Evolutionary conservation across 768 basidiomycete species (phyloP).

Genomic region (Dacryopinax primogenitus): DNA sequence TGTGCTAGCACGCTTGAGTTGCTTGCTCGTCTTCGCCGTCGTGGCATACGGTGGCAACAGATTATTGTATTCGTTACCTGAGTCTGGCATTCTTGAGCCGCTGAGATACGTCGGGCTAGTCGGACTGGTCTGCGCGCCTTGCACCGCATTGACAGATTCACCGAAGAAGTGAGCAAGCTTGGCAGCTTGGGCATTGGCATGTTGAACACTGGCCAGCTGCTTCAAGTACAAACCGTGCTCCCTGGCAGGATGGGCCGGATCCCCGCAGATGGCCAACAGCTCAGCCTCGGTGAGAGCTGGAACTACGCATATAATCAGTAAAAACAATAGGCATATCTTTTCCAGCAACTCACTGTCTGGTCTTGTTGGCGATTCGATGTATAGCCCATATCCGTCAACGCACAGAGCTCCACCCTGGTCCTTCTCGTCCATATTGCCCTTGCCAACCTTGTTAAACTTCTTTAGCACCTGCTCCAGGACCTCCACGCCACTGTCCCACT

Average conservation of each 20-base stretch:
- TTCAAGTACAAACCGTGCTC: constrained; percentile 70
- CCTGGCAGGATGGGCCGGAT: constrained; percentile 62
- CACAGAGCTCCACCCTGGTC: constrained; percentile 50
- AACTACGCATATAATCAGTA: constrained; percentile 10
- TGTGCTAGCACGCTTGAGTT: constrained; percentile 82
- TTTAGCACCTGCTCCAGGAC: constrained; percentile 77
- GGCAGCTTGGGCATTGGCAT: constrained; percentile 25
- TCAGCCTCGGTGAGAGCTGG: constrained; percentile 63
- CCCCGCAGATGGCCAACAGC: constrained; percentile 67
- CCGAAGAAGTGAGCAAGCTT: constrained; percentile 40
- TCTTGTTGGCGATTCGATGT: constrained; percentile 36
- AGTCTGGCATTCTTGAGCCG: constrained; percentile 10
- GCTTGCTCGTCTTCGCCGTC: constrained; percentile 28
- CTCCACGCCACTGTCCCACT: constrained; percentile 70
- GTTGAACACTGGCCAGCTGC: constrained; percentile 32
- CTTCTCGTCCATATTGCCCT: constrained; percentile 16
- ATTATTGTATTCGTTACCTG: constrained; percentile 29
- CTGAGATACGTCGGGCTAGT: constrained; percentile 30
- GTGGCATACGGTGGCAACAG: constrained; percentile 11
- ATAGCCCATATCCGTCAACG: constrained; percentile 85
- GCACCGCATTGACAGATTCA: constrained; percentile 25
- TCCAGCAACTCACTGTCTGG: constrained; percentile 35
- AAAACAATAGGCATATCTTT: not conserved
- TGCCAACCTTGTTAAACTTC: constrained; percentile 60
- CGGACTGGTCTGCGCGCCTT: constrained; percentile 23